These are phyloP conservation scores for Boletus vermiculosoides DNA, from an alignment of 768 basidiomycete species.

Conservation along the genomic window DNA sequence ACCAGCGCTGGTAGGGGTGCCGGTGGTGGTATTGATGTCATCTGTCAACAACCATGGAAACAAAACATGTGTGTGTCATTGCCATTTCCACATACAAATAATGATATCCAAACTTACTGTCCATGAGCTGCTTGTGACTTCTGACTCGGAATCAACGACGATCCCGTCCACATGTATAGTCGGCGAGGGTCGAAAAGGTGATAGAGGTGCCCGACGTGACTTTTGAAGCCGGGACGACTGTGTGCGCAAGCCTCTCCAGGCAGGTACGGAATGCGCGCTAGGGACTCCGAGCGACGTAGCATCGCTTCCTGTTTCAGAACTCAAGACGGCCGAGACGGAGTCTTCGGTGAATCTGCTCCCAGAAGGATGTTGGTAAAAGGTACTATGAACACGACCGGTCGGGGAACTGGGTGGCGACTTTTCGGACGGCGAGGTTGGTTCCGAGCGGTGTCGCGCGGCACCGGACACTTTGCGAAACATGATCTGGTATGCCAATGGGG, in stretches of 20 bases:
- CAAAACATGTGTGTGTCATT: not conserved
- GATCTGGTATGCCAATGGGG: not conserved
- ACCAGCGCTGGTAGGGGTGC: not conserved
- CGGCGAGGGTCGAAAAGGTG: not conserved
- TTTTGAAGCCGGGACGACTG: constrained; percentile 21
- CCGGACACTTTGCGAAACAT: constrained; percentile 21
- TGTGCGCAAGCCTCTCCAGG: constrained; percentile 5
- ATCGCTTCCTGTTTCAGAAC: constrained; percentile 28
- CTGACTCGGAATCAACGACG: constrained; percentile 6
- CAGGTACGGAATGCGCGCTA: not conserved
- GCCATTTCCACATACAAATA: not conserved
- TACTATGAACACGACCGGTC: not conserved
- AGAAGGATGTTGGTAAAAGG: constrained; percentile 17
- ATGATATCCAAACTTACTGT: constrained; percentile 12
- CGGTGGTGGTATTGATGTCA: not conserved
- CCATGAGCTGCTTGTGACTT: constrained; percentile 7
- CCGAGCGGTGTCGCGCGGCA: constrained; percentile 3
- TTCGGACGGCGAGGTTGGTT: constrained; percentile 8
- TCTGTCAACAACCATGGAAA: constrained; percentile 5
- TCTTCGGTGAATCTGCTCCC: constrained; percentile 33
- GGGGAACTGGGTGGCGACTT: constrained; percentile 19
- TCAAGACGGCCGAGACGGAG: constrained; percentile 23
- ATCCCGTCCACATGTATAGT: not conserved
- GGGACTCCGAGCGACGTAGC: constrained; percentile 1
- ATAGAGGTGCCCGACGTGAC: constrained; percentile 7